phyloP scores from a whole-genome alignment of 2,329 filamentous ascomycete species.

The Diaporthe destruens region DNA sequence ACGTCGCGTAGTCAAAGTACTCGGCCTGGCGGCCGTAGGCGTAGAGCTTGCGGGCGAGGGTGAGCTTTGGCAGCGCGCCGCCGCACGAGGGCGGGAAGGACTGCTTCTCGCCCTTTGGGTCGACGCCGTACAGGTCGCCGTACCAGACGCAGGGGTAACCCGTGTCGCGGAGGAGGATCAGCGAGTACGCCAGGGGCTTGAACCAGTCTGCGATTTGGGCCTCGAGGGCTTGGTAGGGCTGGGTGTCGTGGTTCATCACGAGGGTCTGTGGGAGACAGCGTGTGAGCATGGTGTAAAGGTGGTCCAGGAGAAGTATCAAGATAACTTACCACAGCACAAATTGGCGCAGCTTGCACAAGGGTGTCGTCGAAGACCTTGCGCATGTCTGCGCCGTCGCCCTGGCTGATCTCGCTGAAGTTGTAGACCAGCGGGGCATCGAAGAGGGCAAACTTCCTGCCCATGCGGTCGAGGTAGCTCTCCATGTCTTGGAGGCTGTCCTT shows the following conservation, averaged over 20 bases:
- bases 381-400: constrained; percentile 68
- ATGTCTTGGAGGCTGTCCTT: constrained; percentile 54
- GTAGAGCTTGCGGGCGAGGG: constrained; percentile 73
- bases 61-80: constrained; percentile 67
- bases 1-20: constrained; percentile 72
- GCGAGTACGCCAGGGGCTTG: constrained; percentile 78
- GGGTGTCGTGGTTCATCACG: constrained; percentile 80
- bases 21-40: constrained; percentile 75
- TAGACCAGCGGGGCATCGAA: constrained; percentile 79
- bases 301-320: neutral
- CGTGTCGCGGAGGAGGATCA: constrained; percentile 74
- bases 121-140: constrained; percentile 76
- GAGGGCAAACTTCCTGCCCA: constrained; percentile 69
- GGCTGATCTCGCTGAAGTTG: constrained; percentile 73
- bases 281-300: neutral
- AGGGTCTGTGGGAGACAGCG: constrained; percentile 61
- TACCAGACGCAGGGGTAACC: constrained; percentile 79
- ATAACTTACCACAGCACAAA: constrained; percentile 52
- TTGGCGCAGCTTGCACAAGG: constrained; percentile 60
- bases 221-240: constrained; percentile 56
- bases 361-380: constrained; percentile 73
- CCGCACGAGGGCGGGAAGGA: constrained; percentile 65
- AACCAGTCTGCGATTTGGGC: constrained; percentile 75
- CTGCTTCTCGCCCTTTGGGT: constrained; percentile 51
- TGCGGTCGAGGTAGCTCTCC: constrained; percentile 52